These are phyloP conservation scores for Ceratobasidium theobromae DNA, from an alignment of 1,284 basidiomycete genomes.

Conservation along the genomic window DNA sequence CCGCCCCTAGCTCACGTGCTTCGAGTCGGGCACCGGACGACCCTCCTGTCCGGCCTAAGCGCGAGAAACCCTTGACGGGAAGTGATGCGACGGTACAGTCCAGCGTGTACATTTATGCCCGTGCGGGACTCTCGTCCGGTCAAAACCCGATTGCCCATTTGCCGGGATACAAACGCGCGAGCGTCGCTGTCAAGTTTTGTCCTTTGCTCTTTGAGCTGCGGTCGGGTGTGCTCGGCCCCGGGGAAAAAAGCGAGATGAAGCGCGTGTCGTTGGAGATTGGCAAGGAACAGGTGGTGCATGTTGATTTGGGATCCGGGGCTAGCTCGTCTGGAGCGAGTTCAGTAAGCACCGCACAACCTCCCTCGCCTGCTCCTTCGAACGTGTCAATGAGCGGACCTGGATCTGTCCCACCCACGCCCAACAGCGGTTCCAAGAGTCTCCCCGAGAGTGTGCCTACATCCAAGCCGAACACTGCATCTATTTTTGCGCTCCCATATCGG, in stretches of 20 bases:
- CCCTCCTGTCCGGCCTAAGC: constrained; percentile 33
- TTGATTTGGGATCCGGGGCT: constrained; percentile 45
- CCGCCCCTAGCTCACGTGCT: constrained; percentile 15
- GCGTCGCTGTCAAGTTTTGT: constrained; percentile 91
- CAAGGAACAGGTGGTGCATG: constrained; percentile 61
- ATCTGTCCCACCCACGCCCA: constrained; percentile 58
- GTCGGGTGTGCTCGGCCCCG: constrained; percentile 47
- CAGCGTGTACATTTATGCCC: constrained; percentile 88
- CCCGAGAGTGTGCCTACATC: constrained; percentile 2
- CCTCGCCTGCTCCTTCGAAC: constrained; percentile 62
- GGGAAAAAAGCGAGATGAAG: constrained; percentile 52
- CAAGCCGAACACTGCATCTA: constrained; percentile 50
- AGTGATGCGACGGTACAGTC: constrained; percentile 15
- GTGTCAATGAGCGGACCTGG: constrained; percentile 52
- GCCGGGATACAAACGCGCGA: constrained; percentile 94
- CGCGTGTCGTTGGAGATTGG: constrained; percentile 71
- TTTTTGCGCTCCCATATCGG: constrained; percentile 90
- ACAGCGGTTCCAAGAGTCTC: constrained; percentile 41
- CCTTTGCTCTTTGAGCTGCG: constrained; percentile 91
- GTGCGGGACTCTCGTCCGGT: constrained; percentile 76
- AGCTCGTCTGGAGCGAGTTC: not conserved
- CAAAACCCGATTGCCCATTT: constrained; percentile 90
- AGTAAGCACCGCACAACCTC: constrained; percentile 38
- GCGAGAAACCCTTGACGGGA: constrained; percentile 9
- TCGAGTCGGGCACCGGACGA: constrained; percentile 31